phyloP scores from a whole-genome alignment of 306 rosid species.

The Trifolium repens region DNA sequence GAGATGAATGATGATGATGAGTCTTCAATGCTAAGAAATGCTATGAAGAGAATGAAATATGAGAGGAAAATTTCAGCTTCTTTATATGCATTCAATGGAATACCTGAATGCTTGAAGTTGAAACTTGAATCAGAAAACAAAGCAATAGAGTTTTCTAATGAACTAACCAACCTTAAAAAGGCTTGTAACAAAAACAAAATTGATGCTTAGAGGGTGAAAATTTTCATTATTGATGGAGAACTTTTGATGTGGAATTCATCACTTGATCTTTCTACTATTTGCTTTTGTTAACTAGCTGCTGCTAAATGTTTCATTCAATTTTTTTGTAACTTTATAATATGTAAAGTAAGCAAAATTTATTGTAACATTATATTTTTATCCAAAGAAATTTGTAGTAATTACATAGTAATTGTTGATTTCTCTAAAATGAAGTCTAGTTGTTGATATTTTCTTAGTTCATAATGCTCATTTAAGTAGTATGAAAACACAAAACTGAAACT shows the following conservation, averaged over 20 bases:
- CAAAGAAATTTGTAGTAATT: too few relatives aligned
- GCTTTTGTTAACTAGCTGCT: slow-evolving; percentile 57
- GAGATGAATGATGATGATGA: slow-evolving; percentile 59
- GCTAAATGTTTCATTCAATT: slow-evolving; percentile 37
- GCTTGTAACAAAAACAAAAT: slow-evolving; percentile 59
- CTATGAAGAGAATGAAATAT: slow-evolving; percentile 84
- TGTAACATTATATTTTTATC: too few relatives aligned
- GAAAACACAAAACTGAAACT: too few relatives aligned
- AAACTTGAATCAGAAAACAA: slow-evolving; percentile 60
- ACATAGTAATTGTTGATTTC: too few relatives aligned
- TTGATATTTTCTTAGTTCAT: too few relatives aligned
- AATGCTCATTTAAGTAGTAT: too few relatives aligned
- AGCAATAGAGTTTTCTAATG: slow-evolving; percentile 61
- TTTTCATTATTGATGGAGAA: slow-evolving; percentile 60
- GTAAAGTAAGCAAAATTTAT: too few relatives aligned
- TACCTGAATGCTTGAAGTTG: slow-evolving; percentile 78
- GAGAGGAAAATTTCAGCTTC: slow-evolving; percentile 93
- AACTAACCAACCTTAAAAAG: slow-evolving; percentile 51
- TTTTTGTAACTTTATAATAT: background rate
- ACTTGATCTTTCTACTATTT: slow-evolving; percentile 80
- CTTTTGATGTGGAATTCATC: slow-evolving; percentile 68
- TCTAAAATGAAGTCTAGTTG: too few relatives aligned
- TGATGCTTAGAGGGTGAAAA: slow-evolving; percentile 40
- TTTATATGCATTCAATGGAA: slow-evolving; percentile 90
- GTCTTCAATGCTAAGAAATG: slow-evolving; percentile 67